These are phyloP conservation scores for Debaryomyces maramus DNA, from an alignment of 805 yeast species.

Conservation along the genomic window DNA sequence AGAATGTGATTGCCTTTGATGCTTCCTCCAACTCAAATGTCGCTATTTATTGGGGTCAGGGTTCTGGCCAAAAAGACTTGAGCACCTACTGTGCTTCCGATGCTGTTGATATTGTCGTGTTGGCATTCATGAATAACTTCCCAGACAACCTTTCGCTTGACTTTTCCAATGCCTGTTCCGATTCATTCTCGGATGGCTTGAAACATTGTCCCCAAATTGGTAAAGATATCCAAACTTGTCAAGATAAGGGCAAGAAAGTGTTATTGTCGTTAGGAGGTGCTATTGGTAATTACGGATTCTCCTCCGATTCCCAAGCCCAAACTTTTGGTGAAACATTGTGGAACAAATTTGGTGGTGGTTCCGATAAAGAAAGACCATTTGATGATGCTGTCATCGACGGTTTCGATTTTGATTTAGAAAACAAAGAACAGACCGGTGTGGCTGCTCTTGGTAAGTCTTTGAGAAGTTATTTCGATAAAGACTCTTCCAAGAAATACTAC, in stretches of 20 bases:
- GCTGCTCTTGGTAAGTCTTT: slow-evolving; percentile 48
- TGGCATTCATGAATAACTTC: slow-evolving; percentile 69
- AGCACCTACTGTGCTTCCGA: slow-evolving; percentile 61
- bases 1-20: slow-evolving; percentile 12
- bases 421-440: slow-evolving; percentile 61
- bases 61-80: slow-evolving; percentile 38
- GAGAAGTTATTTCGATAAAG: slow-evolving; percentile 20
- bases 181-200: slow-evolving; percentile 44
- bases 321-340: slow-evolving; percentile 47
- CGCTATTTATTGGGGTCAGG: slow-evolving; percentile 34
- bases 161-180: slow-evolving; percentile 52
- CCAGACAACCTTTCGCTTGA: slow-evolving; percentile 37
- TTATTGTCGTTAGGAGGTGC: slow-evolving; percentile 68
- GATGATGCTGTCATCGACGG: slow-evolving; percentile 81
- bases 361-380: slow-evolving; percentile 50
- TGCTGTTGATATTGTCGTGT: slow-evolving; percentile 67
- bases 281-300: slow-evolving; percentile 41
- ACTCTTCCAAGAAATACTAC: slow-evolving; percentile 29
- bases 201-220: slow-evolving; percentile 43
- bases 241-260: slow-evolving; percentile 72
- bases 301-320: slow-evolving; percentile 50
- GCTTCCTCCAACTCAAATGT: slow-evolving; percentile 21
- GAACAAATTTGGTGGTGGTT: slow-evolving; percentile 41
- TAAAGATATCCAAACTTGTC: slow-evolving; percentile 73
- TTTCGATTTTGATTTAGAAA: slow-evolving; percentile 74